A percentile compares a stretch with the other conserved stretches of the same genome.
phyloP scores from a whole-genome alignment of 768 basidiomycete species.

The Tylopilus rubrobrunneus region DNA sequence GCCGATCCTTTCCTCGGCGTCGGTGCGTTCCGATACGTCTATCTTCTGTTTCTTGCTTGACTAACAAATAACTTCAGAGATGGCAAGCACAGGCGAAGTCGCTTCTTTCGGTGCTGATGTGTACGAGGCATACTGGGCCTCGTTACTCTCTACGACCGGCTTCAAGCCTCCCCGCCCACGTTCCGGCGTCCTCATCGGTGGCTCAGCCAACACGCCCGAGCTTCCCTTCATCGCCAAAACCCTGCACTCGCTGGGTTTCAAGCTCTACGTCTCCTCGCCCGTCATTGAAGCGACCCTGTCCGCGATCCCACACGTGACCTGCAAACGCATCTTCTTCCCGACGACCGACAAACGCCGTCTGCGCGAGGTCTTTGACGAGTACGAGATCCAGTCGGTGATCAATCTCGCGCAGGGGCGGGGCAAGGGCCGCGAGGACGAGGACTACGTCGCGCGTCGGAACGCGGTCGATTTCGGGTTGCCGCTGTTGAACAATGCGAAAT shows the following conservation, averaged over 20 bases:
- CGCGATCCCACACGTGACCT: constrained; percentile 67
- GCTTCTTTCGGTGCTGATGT: constrained; percentile 93
- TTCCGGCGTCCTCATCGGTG: constrained; percentile 90
- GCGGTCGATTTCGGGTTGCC: constrained; percentile 96
- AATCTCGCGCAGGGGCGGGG: constrained; percentile 85
- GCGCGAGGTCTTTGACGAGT: constrained; percentile 89
- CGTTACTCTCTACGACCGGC: constrained; percentile 91
- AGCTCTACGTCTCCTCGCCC: constrained; percentile 84
- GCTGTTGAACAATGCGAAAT: constrained; percentile 84
- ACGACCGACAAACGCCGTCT: constrained; percentile 94
- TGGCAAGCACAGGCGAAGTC: constrained; percentile 98
- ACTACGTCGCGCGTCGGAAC: constrained; percentile 95
- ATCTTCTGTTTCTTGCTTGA: not conserved
- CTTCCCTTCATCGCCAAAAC: constrained; percentile 79
- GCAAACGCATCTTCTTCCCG: constrained; percentile 94
- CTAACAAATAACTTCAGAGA: constrained; percentile 50
- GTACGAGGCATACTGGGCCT: constrained; percentile 94
- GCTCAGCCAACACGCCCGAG: constrained; percentile 84
- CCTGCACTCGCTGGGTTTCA: constrained; percentile 86
- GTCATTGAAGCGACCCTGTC: constrained; percentile 81
- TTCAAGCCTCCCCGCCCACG: constrained; percentile 85
- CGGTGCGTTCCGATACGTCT: constrained; percentile 47
- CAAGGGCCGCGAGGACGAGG: constrained; percentile 76
- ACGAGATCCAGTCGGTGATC: constrained; percentile 91
- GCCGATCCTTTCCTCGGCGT: constrained; percentile 97